Conservation (phyloP, 2,329 filamentous ascomycete species). For the Monilinia vaccinii-corymbosi region DNA sequence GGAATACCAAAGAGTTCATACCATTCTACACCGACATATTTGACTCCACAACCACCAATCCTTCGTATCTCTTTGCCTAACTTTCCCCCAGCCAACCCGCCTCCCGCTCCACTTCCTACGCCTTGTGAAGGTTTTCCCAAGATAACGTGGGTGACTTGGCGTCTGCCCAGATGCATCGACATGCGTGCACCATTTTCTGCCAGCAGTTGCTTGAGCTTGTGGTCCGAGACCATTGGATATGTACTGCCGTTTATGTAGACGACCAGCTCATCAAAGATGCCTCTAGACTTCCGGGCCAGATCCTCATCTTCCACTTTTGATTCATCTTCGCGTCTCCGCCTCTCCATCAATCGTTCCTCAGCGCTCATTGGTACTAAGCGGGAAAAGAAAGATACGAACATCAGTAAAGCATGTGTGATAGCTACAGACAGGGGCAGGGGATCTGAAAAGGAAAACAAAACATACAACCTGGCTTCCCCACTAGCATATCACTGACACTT, state of each 20-base stretch:
- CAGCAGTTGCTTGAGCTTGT: slow-evolving; percentile 73
- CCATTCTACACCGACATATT: slow-evolving; percentile 78
- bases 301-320: slow-evolving; percentile 34
- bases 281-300: slow-evolving; percentile 19
- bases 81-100: slow-evolving; percentile 69
- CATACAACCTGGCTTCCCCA: slow-evolving; percentile 4
- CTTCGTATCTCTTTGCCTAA: slow-evolving; percentile 69
- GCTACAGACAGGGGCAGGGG: neutral
- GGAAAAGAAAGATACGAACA: neutral
- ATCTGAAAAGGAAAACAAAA: slow-evolving; percentile 6
- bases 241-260: slow-evolving; percentile 88
- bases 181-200: slow-evolving; percentile 63
- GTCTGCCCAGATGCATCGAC: slow-evolving; percentile 61
- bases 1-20: slow-evolving; percentile 30
- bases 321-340: slow-evolving; percentile 43
- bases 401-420: slow-evolving; percentile 10
- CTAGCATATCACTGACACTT: slow-evolving; percentile 47
- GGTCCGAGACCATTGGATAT: slow-evolving; percentile 71
- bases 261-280: slow-evolving; percentile 60
- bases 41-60: slow-evolving; percentile 59
- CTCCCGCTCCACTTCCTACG: slow-evolving; percentile 49
- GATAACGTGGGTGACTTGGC: slow-evolving; percentile 78
- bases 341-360: slow-evolving; percentile 18
- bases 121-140: slow-evolving; percentile 49
- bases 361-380: slow-evolving; percentile 28